These are phyloP conservation scores for Kodamaea neixiangensis DNA, from an alignment of 805 yeast species.

Conservation along the genomic window DNA sequence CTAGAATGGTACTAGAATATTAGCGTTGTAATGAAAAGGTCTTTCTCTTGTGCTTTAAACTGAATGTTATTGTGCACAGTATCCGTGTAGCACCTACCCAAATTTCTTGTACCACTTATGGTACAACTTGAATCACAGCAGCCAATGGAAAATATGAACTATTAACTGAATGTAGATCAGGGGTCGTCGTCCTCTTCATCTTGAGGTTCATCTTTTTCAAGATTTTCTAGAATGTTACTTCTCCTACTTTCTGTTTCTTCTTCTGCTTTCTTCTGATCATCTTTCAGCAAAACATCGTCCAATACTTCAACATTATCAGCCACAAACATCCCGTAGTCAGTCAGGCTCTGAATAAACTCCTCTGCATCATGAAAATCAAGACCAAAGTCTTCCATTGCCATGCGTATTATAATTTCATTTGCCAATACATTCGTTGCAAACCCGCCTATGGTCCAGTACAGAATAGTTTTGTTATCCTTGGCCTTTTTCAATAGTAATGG, in stretches of 20 bases:
- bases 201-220: background rate
- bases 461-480: conserved; percentile 45
- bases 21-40: too few species aligned
- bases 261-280: background rate
- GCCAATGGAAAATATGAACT: too few species aligned
- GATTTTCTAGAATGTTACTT: background rate
- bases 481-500: conserved; percentile 26
- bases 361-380: conserved; percentile 45
- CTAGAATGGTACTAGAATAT: too few species aligned
- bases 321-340: conserved; percentile 47
- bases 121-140: too few species aligned
- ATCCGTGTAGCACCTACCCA: too few species aligned
- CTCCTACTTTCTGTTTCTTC: background rate
- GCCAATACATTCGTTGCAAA: conserved; percentile 62
- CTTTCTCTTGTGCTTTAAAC: too few species aligned
- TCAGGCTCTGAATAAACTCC: conserved; percentile 46
- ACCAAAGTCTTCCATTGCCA: conserved; percentile 49
- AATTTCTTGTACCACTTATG: too few species aligned
- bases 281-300: conserved; percentile 28
- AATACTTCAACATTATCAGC: conserved; percentile 32
- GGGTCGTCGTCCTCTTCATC: background rate
- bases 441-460: conserved; percentile 61
- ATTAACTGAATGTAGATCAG: background rate
- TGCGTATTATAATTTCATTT: conserved; percentile 57
- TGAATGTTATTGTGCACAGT: too few species aligned